Conservation (phyloP, 305 asterid species). For the Petunia hybrid region DNA sequence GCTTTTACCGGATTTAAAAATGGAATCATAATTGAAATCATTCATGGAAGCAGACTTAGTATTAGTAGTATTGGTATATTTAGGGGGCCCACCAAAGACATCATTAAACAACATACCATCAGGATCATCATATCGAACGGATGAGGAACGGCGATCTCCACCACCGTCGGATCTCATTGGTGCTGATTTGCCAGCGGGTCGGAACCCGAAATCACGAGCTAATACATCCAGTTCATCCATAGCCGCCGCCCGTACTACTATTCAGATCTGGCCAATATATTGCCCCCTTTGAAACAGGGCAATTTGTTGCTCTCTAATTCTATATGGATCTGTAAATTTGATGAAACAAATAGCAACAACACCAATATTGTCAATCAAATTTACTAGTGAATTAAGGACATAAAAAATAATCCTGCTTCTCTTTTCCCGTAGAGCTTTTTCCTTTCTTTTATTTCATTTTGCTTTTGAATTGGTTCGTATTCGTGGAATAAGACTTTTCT, state of each 20-base stretch:
- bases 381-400: slow-evolving; percentile 31
- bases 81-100: slow-evolving; percentile 81
- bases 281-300: slow-evolving; percentile 45
- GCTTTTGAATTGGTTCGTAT: background rate
- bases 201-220: slow-evolving; percentile 75
- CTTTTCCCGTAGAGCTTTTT: background rate
- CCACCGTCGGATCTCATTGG: slow-evolving; percentile 76
- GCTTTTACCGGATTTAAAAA: slow-evolving; percentile 55
- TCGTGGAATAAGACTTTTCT: background rate
- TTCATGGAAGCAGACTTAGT: slow-evolving; percentile 46
- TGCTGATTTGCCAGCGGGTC: slow-evolving; percentile 79
- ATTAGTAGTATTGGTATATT: slow-evolving; percentile 46
- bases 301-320: slow-evolving; percentile 15
- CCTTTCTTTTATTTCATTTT: background rate
- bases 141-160: slow-evolving; percentile 47
- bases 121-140: slow-evolving; percentile 63
- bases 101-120: slow-evolving; percentile 57
- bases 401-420: background rate
- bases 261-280: slow-evolving; percentile 54
- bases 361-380: slow-evolving; percentile 38
- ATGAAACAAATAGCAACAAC: slow-evolving; percentile 30
- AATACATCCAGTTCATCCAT: slow-evolving; percentile 88
- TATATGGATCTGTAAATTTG: slow-evolving; percentile 51
- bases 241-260: background rate
- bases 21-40: slow-evolving; percentile 78